Evolutionary conservation across 305 asterid species (phyloP).

Genomic region (Fraxinus floribunda): DNA sequence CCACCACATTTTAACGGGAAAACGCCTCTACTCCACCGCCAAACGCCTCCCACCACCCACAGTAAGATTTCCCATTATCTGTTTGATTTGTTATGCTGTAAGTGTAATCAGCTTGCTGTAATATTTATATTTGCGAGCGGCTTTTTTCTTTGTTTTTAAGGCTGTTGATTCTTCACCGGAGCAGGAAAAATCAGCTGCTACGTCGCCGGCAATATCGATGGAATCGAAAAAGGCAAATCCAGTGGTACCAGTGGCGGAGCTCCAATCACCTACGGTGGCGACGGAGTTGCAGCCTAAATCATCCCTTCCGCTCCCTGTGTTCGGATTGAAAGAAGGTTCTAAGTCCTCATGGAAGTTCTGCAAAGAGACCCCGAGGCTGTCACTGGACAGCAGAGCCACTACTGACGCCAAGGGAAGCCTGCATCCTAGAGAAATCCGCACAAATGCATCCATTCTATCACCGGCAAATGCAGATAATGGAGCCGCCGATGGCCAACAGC

Average conservation of each 20-base stretch:
- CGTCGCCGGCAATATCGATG: slow-evolving; percentile 48
- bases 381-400: slow-evolving; percentile 88
- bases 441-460: slow-evolving; percentile 24
- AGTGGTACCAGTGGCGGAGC: slow-evolving; percentile 10
- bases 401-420: slow-evolving; percentile 85
- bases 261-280: slow-evolving; percentile 21
- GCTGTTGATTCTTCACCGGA: slow-evolving; percentile 30
- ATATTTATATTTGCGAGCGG: background rate
- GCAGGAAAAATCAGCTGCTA: slow-evolving; percentile 44
- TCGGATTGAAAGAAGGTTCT: slow-evolving; percentile 62
- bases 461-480: slow-evolving; percentile 37
- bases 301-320: slow-evolving; percentile 46
- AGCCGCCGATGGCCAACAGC: slow-evolving; percentile 36
- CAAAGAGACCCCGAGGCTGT: slow-evolving; percentile 83
- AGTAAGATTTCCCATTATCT: slow-evolving; percentile 21
- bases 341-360: slow-evolving; percentile 75
- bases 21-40: slow-evolving; percentile 47
- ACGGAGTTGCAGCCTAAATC: slow-evolving; percentile 48
- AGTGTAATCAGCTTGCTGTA: no score
- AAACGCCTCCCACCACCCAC: slow-evolving; percentile 68
- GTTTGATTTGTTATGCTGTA: background rate
- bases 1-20: slow-evolving; percentile 63
- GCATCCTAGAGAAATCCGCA: slow-evolving; percentile 67
- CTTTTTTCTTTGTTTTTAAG: background rate
- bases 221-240: slow-evolving; percentile 33